Evolutionary conservation across 768 basidiomycete genomes (phyloP).

Genomic region (Filobasidium floriforme): DNA sequence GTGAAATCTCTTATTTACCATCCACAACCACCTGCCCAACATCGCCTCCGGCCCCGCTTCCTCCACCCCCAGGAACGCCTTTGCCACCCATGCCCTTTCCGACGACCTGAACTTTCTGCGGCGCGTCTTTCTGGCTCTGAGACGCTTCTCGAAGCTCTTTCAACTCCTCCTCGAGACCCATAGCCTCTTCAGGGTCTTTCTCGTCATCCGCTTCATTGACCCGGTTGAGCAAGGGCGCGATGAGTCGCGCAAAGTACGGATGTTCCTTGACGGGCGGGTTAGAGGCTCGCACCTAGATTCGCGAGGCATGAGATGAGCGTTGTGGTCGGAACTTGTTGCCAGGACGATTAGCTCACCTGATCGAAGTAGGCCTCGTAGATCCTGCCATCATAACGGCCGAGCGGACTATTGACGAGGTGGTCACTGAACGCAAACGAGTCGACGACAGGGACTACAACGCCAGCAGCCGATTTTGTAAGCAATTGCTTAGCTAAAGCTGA

Average conservation of each 20-base stretch:
- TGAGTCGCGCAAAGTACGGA: constrained; percentile 49
- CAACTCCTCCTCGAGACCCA: constrained; percentile 45
- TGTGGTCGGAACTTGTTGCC: too few species aligned
- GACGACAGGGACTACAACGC: constrained; percentile 34
- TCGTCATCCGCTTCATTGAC: constrained; percentile 37
- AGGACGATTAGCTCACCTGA: constrained; percentile 34
- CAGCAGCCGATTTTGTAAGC: not conserved
- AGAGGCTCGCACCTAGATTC: constrained; percentile 39
- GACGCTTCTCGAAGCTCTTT: constrained; percentile 27
- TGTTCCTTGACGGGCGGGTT: constrained; percentile 48
- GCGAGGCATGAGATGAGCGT: not conserved
- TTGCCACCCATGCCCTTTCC: constrained; percentile 3
- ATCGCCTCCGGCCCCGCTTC: constrained; percentile 1
- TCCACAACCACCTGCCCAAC: not conserved
- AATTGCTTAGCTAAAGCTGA: not conserved
- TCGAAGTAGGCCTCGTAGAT: constrained; percentile 49
- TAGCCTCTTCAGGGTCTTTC: constrained; percentile 42
- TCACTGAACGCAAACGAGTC: constrained; percentile 44
- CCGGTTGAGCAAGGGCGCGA: constrained; percentile 48
- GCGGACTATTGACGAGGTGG: constrained; percentile 48
- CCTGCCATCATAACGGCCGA: constrained; percentile 48
- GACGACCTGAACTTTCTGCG: constrained; percentile 3
- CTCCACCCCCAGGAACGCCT: not conserved
- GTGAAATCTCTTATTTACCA: too few species aligned
- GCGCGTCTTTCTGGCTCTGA: not conserved